These are phyloP conservation scores for Nicotiana rustica DNA, from an alignment of 305 asterid species.

Conservation along the genomic window DNA sequence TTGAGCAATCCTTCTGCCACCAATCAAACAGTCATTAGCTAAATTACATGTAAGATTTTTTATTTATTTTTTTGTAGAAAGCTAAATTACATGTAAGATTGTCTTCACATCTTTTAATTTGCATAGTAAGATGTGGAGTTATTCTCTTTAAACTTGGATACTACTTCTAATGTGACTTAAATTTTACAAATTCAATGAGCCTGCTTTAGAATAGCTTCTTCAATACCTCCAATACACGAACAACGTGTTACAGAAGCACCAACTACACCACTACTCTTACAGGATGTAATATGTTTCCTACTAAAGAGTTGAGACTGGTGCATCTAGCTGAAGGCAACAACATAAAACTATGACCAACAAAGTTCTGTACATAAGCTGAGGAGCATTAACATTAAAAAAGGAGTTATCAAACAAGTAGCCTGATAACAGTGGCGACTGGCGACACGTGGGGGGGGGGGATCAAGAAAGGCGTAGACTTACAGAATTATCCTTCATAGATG, in stretches of 20 bases:
- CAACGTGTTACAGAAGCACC: not conserved
- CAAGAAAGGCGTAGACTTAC: conserved; percentile 46
- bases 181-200: conserved; percentile 16
- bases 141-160: conserved; percentile 3
- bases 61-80: no score
- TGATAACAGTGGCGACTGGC: conserved; percentile 15
- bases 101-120: conserved; percentile 13
- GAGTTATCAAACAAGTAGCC: conserved; percentile 7
- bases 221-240: not conserved
- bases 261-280: conserved; percentile 27
- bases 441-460: not conserved
- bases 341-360: not conserved
- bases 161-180: conserved; percentile 1
- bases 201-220: not conserved
- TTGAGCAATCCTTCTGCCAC: not conserved
- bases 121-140: conserved; percentile 5
- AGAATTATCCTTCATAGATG: conserved; percentile 35
- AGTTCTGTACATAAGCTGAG: not conserved
- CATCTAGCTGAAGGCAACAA: conserved; percentile 18
- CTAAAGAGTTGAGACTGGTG: not conserved
- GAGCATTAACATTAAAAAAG: conserved; percentile 5
- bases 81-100: conserved; percentile 13
- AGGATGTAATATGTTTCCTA: conserved; percentile 28
- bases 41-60: conserved; percentile 1
- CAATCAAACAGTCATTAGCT: not conserved